Evolutionary conservation across 2,329 filamentous ascomycete species (phyloP).

Genomic region (Tolypocladium paradoxum): DNA sequence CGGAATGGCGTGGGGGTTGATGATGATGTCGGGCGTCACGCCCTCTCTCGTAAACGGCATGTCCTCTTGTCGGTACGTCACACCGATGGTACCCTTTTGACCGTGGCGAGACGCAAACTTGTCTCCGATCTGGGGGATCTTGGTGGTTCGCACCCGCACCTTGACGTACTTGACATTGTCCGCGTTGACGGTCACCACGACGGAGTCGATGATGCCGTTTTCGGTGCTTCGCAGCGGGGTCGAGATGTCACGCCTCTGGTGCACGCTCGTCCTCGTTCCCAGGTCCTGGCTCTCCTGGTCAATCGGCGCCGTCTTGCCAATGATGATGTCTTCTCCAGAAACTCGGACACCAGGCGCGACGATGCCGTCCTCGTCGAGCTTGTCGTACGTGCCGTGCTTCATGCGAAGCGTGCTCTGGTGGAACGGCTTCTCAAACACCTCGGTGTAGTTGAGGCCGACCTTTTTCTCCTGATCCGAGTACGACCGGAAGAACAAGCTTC

Average conservation of each 20-base stretch:
- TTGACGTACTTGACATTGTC: constrained; percentile 95
- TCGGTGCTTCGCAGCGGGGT: constrained; percentile 92
- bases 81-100: constrained; percentile 98
- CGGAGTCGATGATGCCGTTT: constrained; percentile 90
- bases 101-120: constrained; percentile 99
- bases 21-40: constrained; percentile 88
- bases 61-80: constrained; percentile 94
- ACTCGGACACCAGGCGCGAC: constrained; percentile 90
- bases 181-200: constrained; percentile 86
- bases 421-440: constrained; percentile 92
- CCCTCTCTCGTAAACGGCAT: constrained; percentile 97
- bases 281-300: constrained; percentile 87
- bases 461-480: constrained; percentile 97
- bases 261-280: constrained; percentile 78
- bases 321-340: constrained; percentile 96
- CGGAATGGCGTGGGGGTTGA: constrained; percentile 98
- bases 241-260: constrained; percentile 90
- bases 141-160: constrained; percentile 92
- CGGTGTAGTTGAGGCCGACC: constrained; percentile 84
- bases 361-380: constrained; percentile 92
- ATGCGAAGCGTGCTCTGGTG: constrained; percentile 78
- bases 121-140: constrained; percentile 96
- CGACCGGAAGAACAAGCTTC: constrained; percentile 93
- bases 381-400: constrained; percentile 94
- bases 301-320: constrained; percentile 95